phyloP scores from a whole-genome alignment of 140 eudicot species.

The Anethum foeniculum region DNA sequence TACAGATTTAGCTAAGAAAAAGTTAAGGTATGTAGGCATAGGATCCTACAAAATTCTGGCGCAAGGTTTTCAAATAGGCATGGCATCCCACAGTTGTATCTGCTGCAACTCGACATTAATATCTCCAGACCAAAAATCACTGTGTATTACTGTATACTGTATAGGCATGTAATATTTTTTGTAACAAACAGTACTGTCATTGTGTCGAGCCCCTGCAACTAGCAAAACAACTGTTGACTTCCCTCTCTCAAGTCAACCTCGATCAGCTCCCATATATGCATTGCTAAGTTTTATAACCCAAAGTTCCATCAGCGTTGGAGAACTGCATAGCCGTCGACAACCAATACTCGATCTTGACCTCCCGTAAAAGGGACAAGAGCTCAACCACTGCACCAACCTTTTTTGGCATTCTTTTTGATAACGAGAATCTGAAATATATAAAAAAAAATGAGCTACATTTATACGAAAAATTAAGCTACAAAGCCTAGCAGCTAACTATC shows the following conservation, averaged over 20 bases:
- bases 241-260: not conserved
- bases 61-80: not conserved
- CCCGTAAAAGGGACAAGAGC: too few species aligned
- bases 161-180: not conserved
- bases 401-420: too few species aligned
- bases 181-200: not conserved
- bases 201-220: not conserved
- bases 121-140: not conserved
- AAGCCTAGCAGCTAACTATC: too few species aligned
- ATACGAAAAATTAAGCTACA: too few species aligned
- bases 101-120: not conserved
- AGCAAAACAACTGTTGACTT: not conserved
- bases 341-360: too few species aligned
- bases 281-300: not conserved
- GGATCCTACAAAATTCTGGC: not conserved
- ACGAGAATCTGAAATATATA: too few species aligned
- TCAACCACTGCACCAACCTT: too few species aligned
- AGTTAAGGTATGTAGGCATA: not conserved
- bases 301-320: too few species aligned
- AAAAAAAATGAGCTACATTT: too few species aligned
- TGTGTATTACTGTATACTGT: conserved; percentile 1
- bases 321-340: too few species aligned
- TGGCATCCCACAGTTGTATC: not conserved
- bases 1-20: not conserved
- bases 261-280: not conserved